Percentiles rank a stretch among this genome's conserved stretches.
Evolutionary conservation across 768 basidiomycete species (phyloP).

Genomic region (Termitomyces sp.): DNA sequence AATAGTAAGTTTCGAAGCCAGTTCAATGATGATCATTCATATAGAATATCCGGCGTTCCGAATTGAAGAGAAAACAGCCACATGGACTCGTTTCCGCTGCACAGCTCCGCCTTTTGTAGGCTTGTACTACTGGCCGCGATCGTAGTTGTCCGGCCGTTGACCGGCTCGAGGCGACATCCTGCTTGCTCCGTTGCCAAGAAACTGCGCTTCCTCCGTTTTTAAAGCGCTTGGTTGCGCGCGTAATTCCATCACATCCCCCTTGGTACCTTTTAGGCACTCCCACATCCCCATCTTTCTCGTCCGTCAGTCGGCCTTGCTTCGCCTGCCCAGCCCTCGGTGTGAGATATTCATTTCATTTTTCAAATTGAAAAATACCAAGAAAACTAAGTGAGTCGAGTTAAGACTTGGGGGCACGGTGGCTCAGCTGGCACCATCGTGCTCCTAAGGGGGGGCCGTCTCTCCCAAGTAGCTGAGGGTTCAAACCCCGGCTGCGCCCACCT

Average conservation of each 20-base stretch:
- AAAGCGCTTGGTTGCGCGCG: neutral
- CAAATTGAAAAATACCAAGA: too few species aligned
- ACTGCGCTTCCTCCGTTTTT: constrained; percentile 1
- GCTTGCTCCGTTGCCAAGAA: neutral
- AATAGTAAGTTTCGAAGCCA: constrained; percentile 6
- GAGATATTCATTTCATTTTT: too few species aligned
- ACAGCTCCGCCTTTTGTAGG: constrained; percentile 11
- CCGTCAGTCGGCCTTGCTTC: neutral
- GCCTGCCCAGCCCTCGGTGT: constrained; percentile 2
- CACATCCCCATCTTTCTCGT: constrained; percentile 1
- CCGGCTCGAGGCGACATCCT: neutral
- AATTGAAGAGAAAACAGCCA: constrained; percentile 2
- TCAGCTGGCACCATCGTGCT: too few species aligned
- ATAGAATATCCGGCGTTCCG: constrained; percentile 5
- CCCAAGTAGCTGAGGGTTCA: too few species aligned
- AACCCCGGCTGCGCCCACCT: too few species aligned
- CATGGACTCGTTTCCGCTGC: constrained; percentile 7
- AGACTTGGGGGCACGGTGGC: too few species aligned
- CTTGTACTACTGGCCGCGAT: constrained; percentile 3
- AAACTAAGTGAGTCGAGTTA: too few species aligned
- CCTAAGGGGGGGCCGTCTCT: too few species aligned
- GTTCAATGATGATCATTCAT: constrained; percentile 12
- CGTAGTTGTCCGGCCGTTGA: neutral
- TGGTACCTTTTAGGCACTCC: constrained; percentile 3
- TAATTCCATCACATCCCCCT: constrained; percentile 1